These are phyloP conservation scores for Poterioochromonas sp. DNA, from an alignment of 352 stramenopile genomes.

Conservation along the genomic window DNA sequence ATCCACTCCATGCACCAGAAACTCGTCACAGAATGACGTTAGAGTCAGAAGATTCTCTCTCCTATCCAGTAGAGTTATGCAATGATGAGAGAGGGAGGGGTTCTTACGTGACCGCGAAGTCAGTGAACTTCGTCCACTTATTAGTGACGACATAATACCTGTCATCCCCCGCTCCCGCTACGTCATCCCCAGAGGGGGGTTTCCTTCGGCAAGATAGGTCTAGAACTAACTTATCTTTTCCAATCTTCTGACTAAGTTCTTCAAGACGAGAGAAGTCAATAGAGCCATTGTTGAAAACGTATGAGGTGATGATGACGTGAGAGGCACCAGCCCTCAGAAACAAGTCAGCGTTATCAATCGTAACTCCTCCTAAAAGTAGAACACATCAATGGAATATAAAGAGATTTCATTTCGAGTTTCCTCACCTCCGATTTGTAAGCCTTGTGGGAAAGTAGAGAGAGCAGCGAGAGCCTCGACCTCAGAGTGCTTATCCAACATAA, in stretches of 20 bases:
- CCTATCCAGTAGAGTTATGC: not conserved
- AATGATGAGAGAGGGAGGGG: constrained; percentile 6
- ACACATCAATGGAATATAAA: not conserved
- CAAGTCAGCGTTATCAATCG: constrained; percentile 75
- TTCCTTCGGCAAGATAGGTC: constrained; percentile 89
- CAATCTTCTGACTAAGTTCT: constrained; percentile 58
- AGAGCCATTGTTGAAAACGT: constrained; percentile 82
- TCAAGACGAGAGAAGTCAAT: constrained; percentile 70
- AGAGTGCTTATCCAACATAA: constrained; percentile 92
- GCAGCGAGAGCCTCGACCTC: constrained; percentile 63
- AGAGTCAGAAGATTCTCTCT: constrained; percentile 45
- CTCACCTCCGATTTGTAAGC: constrained; percentile 88
- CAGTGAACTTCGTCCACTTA: constrained; percentile 91
- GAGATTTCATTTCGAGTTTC: not conserved
- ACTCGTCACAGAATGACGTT: constrained; percentile 86
- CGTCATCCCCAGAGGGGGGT: constrained; percentile 46
- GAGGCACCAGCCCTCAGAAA: constrained; percentile 88
- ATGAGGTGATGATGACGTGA: constrained; percentile 96
- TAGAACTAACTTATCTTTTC: constrained; percentile 67
- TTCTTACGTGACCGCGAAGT: constrained; percentile 63
- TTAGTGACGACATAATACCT: constrained; percentile 94
- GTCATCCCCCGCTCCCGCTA: constrained; percentile 45
- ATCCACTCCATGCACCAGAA: constrained; percentile 94
- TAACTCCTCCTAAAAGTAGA: constrained; percentile 62
- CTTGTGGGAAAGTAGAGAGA: constrained; percentile 63